phyloP scores from a whole-genome alignment of 1,139 yeast species.

The Debaryomyces coudertii region DNA sequence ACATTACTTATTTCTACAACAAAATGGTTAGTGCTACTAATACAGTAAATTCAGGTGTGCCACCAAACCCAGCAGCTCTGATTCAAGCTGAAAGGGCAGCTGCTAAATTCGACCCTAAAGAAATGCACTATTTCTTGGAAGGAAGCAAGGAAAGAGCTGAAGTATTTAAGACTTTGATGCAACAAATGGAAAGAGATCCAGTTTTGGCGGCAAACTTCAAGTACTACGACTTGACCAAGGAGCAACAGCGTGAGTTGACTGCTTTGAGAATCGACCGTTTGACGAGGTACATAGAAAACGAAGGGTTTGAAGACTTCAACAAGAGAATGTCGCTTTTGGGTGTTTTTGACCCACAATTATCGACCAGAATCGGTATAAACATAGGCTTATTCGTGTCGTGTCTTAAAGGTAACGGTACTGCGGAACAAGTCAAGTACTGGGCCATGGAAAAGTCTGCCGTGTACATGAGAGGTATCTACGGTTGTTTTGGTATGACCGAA shows the following conservation, averaged over 20 bases:
- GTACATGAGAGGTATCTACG: conserved; percentile 42
- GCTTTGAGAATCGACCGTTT: conserved; percentile 41
- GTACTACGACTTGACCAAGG: conserved; percentile 42
- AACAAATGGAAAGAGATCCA: conserved; percentile 51
- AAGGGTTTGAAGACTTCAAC: conserved; percentile 39
- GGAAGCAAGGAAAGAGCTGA: conserved; percentile 40
- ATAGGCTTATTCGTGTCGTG: conserved; percentile 72
- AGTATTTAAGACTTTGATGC: conserved; percentile 30
- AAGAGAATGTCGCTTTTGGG: conserved; percentile 57
- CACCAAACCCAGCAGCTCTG: conserved; percentile 41
- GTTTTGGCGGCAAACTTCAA: conserved; percentile 36
- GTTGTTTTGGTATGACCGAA: conserved; percentile 55
- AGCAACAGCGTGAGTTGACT: conserved; percentile 40
- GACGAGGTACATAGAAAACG: conserved; percentile 42
- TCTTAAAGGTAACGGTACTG: conserved; percentile 72
- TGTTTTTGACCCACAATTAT: conserved; percentile 63
- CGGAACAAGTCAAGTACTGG: conserved; percentile 46
- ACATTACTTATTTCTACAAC: neutral
- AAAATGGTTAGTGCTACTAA: conserved; percentile 7
- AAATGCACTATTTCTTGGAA: conserved; percentile 47
- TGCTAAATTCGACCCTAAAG: conserved; percentile 32
- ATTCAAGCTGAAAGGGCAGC: conserved; percentile 39
- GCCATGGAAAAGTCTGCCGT: conserved; percentile 41
- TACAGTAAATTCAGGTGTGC: conserved; percentile 22
- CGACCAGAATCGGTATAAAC: conserved; percentile 58